These are phyloP conservation scores for Poterioochromonas sp. DNA, from an alignment of 352 stramenopile species.

Conservation along the genomic window DNA sequence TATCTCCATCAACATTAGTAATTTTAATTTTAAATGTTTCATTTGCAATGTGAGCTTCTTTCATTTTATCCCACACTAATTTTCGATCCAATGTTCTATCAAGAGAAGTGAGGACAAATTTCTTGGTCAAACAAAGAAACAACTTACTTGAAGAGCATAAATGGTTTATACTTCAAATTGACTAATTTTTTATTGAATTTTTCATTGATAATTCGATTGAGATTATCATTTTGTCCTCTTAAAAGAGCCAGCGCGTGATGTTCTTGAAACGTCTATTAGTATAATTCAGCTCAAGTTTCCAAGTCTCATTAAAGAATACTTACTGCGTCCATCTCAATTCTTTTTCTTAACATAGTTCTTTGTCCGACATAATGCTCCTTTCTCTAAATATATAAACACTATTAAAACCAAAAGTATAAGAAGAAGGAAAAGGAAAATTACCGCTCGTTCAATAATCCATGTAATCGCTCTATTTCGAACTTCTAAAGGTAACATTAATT, in stretches of 20 bases:
- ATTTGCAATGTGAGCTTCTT: neutral
- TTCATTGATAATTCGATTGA: too few species aligned
- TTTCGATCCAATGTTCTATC: neutral
- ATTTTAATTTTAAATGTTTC: slow-evolving; percentile 3
- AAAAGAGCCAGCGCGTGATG: neutral
- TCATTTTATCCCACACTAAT: slow-evolving; percentile 5
- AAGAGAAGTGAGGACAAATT: neutral
- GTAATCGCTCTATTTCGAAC: neutral
- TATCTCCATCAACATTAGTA: neutral
- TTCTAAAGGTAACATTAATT: neutral
- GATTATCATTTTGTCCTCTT: neutral
- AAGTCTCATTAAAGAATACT: neutral
- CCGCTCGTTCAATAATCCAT: neutral
- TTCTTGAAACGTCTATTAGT: neutral
- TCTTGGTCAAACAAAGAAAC: neutral
- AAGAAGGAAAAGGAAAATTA: neutral
- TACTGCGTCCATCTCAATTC: slow-evolving; percentile 6
- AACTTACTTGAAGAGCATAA: neutral
- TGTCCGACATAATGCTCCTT: neutral
- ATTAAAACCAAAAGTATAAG: neutral
- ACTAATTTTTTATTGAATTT: neutral
- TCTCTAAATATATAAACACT: neutral
- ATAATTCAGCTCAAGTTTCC: neutral
- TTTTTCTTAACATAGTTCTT: neutral
- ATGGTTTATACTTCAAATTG: neutral